Evolutionary conservation across 2,329 filamentous ascomycete species (phyloP), one percentile per base, ranked within the genome.

Genomic region (Fusarium sp.): DNA sequence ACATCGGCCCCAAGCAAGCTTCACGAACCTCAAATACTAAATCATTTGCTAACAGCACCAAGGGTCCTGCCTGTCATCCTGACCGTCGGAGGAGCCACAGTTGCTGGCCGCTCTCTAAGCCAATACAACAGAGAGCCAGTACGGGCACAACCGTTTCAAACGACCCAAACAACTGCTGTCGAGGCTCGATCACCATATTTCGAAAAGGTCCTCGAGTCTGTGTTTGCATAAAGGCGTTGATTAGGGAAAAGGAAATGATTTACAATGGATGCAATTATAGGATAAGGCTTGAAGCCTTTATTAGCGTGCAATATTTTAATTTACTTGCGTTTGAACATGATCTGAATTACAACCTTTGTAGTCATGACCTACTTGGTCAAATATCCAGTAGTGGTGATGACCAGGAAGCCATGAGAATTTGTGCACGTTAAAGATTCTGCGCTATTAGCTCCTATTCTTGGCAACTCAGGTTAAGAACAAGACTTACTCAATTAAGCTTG

Each of bases 61-160:
- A 69, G 67, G 61, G 58, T 68, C n/a, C 25, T 69, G 11, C 67
- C 67, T 6, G 42, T 68, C 45, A 46, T 66, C 25, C 48, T 69
- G 43, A 66, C 66, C 22, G 58, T 69, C 10, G 67, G 67, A 55
- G 55, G 67, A 35, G 67, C 58, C 31, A 68, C 67, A 19, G 53
- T 64, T 39, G 66, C 58, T 28, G 61, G 66, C 24, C 64, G 66
- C 12, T 58, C 64, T 25, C 15, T 53, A 7, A 52, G 38, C 31
- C 60, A 61, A n/a, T 51, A 61, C 61, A 57, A 46, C 9, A 51
- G 45, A 28, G 53, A 53, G 19, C 58, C 60, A 2, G 28, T 29
- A 1, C 55, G 49, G 19, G 29, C 34, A 39, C 48, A 47, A 11
- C 29, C 58, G 10, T 31, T 48, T 3, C 26, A 42, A 39, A 34